These are phyloP conservation scores for Cerioporus squamosus DNA, from an alignment of 1,284 basidiomycete genomes.

Conservation along the genomic window DNA sequence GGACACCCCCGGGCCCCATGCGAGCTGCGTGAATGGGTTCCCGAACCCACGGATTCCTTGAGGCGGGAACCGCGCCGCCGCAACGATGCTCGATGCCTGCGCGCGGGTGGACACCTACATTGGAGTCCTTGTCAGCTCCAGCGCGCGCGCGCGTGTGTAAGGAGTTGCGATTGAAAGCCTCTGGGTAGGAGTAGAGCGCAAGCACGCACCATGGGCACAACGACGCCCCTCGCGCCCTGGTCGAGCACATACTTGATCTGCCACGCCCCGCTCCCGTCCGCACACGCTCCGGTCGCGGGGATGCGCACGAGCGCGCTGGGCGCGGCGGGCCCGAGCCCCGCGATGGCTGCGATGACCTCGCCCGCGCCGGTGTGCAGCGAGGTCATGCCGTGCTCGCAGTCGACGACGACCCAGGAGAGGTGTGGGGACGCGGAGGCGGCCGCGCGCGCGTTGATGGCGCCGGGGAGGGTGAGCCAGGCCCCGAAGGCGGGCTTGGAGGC, in stretches of 20 bases:
- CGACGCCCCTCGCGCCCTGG: slow-evolving; percentile 61
- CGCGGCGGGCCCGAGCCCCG: slow-evolving; percentile 43
- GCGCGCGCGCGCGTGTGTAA: too few species aligned
- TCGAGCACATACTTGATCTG: slow-evolving; percentile 73
- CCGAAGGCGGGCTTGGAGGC: slow-evolving; percentile 56
- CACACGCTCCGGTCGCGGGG: slow-evolving; percentile 59
- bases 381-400: slow-evolving; percentile 69
- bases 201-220: slow-evolving; percentile 64
- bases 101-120: slow-evolving; percentile 57
- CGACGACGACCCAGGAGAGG: slow-evolving; percentile 64
- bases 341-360: slow-evolving; percentile 57
- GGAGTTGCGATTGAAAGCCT: too few species aligned
- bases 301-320: slow-evolving; percentile 63
- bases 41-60: slow-evolving; percentile 63
- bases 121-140: neutral
- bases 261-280: slow-evolving; percentile 54
- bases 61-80: slow-evolving; percentile 62
- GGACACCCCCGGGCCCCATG: slow-evolving; percentile 50
- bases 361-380: slow-evolving; percentile 57
- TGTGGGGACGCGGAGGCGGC: slow-evolving; percentile 58
- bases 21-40: slow-evolving; percentile 58
- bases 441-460: slow-evolving; percentile 56
- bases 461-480: slow-evolving; percentile 69
- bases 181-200: too few species aligned
- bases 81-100: slow-evolving; percentile 59